Evolutionary conservation across 2,329 filamentous ascomycete genomes (phyloP).

Genomic region (Apiospora kogelbergensis): DNA sequence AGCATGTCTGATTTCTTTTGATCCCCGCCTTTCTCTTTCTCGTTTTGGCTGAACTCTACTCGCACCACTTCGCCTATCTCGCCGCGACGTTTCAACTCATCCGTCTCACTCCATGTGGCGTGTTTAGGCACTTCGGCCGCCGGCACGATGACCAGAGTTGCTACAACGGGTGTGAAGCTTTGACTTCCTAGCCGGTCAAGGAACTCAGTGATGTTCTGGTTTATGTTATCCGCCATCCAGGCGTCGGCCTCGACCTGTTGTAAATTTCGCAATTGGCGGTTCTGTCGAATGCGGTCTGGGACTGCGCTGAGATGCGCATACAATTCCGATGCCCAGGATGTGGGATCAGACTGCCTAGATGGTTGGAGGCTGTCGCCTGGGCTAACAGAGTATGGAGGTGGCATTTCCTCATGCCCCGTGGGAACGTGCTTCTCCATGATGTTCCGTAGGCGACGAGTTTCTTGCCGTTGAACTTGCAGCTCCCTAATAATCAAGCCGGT

Average conservation of each 20-base stretch:
- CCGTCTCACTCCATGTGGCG: slow-evolving; percentile 26
- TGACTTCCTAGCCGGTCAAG: slow-evolving; percentile 37
- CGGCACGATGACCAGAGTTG: slow-evolving; percentile 48
- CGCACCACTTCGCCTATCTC: slow-evolving; percentile 26
- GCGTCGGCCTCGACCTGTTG: slow-evolving; percentile 38
- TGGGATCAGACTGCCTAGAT: slow-evolving; percentile 13
- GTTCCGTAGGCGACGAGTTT: neutral
- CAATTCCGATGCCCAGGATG: slow-evolving; percentile 25
- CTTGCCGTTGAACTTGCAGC: neutral
- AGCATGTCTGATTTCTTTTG: slow-evolving; percentile 8
- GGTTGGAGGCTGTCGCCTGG: neutral
- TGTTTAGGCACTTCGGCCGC: slow-evolving; percentile 35
- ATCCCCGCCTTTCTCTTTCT: neutral
- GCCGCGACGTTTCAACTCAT: slow-evolving; percentile 28
- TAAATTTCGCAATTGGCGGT: slow-evolving; percentile 32
- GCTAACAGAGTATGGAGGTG: slow-evolving; percentile 26
- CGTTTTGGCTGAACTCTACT: slow-evolving; percentile 14
- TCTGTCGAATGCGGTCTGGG: slow-evolving; percentile 36
- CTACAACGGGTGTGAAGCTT: slow-evolving; percentile 31
- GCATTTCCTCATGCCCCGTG: slow-evolving; percentile 9
- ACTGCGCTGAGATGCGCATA: slow-evolving; percentile 36
- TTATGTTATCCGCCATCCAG: slow-evolving; percentile 38
- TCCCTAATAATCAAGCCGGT: neutral
- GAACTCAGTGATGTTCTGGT: slow-evolving; percentile 43
- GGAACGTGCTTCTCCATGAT: slow-evolving; percentile 17